These are phyloP conservation scores for Lactarius tabidus DNA, from an alignment of 768 basidiomycete genomes.

Conservation along the genomic window DNA sequence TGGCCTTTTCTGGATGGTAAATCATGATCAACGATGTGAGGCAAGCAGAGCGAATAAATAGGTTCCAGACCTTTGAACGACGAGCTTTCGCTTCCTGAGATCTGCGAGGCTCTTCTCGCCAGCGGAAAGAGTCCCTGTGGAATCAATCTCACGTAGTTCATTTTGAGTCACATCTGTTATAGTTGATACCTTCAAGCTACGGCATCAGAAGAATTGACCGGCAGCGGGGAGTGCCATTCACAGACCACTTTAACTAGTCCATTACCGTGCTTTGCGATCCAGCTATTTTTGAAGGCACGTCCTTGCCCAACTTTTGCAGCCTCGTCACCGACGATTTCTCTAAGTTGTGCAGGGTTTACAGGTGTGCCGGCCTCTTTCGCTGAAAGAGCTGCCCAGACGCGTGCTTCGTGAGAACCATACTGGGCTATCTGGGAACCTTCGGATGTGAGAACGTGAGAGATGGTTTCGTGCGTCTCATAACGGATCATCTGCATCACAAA, in stretches of 20 bases:
- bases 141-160: conserved; percentile 68
- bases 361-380: conserved; percentile 64
- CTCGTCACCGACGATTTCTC: conserved; percentile 78
- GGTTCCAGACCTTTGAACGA: conserved; percentile 63
- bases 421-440: conserved; percentile 79
- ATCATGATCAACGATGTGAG: not conserved
- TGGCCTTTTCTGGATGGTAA: conserved; percentile 72
- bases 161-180: conserved; percentile 74
- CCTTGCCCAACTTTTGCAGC: conserved; percentile 91
- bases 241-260: conserved; percentile 83
- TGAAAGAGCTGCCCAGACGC: conserved; percentile 86
- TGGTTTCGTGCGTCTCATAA: conserved; percentile 73
- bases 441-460: conserved; percentile 67
- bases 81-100: conserved; percentile 86
- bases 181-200: conserved; percentile 45
- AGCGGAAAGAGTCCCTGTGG: conserved; percentile 62
- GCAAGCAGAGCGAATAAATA: not conserved
- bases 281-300: conserved; percentile 93
- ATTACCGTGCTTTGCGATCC: conserved; percentile 89
- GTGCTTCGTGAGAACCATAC: conserved; percentile 90
- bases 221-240: conserved; percentile 24
- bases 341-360: conserved; percentile 62
- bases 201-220: conserved; percentile 18
- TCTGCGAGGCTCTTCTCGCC: conserved; percentile 86
- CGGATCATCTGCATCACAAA: conserved; percentile 65